A percentile compares a stretch with the other conserved stretches of the same genome.
Conservation (phyloP, 2,329 filamentous ascomycete genomes). For the Emydomyces testavorans region DNA sequence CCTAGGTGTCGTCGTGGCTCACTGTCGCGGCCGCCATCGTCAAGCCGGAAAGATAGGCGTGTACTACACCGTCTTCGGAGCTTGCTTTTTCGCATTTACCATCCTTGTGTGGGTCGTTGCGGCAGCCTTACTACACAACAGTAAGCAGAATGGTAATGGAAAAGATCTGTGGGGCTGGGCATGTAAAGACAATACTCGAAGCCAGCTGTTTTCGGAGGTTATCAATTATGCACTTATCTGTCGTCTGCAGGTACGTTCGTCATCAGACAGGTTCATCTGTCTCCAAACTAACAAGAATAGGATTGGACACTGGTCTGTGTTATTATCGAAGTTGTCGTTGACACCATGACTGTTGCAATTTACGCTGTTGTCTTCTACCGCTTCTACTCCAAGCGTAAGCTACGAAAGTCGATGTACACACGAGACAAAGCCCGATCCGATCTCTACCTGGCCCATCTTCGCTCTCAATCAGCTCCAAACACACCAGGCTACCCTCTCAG, state of each 20-base stretch:
- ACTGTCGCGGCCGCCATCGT: slow-evolving; percentile 77
- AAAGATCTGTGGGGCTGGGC: slow-evolving; percentile 98
- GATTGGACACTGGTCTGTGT: slow-evolving; percentile 95
- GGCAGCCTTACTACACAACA: slow-evolving; percentile 70
- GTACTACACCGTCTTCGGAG: slow-evolving; percentile 90
- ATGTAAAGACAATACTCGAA: slow-evolving; percentile 78
- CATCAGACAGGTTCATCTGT: background rate
- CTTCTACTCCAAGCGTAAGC: slow-evolving; percentile 89
- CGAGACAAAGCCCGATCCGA: slow-evolving; percentile 90
- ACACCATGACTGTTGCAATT: slow-evolving; percentile 79
- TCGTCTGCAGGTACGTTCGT: slow-evolving; percentile 58
- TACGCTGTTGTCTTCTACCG: slow-evolving; percentile 95
- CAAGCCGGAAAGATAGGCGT: slow-evolving; percentile 85
- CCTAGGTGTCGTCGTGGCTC: slow-evolving; percentile 67
- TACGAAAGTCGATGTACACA: slow-evolving; percentile 92
- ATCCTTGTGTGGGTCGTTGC: slow-evolving; percentile 86
- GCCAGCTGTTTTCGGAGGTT: slow-evolving; percentile 64
- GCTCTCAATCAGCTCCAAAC: slow-evolving; percentile 81
- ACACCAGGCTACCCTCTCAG: slow-evolving; percentile 77
- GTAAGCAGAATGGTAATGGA: slow-evolving; percentile 58
- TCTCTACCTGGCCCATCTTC: slow-evolving; percentile 80
- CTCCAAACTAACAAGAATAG: slow-evolving; percentile 32
- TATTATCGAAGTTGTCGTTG: slow-evolving; percentile 90
- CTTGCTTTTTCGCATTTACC: slow-evolving; percentile 86
- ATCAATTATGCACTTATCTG: slow-evolving; percentile 85